Percentiles rank a stretch among this genome's conserved stretches.
phyloP scores from a whole-genome alignment of 2,329 filamentous ascomycete genomes.

The Colletotrichum orchidophilum region DNA sequence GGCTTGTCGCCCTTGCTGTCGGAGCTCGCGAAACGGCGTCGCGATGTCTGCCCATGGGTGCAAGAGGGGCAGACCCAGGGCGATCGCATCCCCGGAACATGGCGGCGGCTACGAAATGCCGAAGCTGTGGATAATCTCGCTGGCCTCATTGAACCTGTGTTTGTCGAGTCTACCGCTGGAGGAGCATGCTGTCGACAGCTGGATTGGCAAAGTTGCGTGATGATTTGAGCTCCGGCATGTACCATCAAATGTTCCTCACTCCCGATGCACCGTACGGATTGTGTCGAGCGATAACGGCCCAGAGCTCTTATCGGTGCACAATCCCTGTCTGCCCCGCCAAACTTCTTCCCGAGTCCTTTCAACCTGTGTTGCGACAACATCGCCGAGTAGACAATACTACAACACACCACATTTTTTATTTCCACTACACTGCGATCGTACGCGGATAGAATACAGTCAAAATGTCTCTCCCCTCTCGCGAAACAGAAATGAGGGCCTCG shows the following conservation, averaged over 20 bases:
- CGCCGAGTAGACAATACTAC: neutral
- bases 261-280: conserved; percentile 12
- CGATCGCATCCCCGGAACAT: conserved; percentile 22
- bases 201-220: neutral
- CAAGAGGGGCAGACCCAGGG: conserved; percentile 43
- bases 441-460: neutral
- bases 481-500: conserved; percentile 56
- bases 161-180: neutral
- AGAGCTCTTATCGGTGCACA: conserved; percentile 26
- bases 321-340: conserved; percentile 20
- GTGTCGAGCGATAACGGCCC: conserved; percentile 10
- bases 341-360: conserved; percentile 12
- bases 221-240: neutral
- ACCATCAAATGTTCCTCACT: neutral
- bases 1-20: conserved; percentile 66
- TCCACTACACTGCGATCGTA: too few relatives aligned
- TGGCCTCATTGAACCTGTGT: conserved; percentile 14
- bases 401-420: neutral
- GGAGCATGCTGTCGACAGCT: neutral
- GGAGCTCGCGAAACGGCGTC: conserved; percentile 41
- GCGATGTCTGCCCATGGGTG: conserved; percentile 35
- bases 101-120: neutral
- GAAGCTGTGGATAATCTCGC: conserved; percentile 19
- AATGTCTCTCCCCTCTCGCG: conserved; percentile 50
- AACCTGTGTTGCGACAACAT: conserved; percentile 13